Evolutionary conservation across 768 basidiomycete species (phyloP).

Genomic region (Phanerochaete sordida): DNA sequence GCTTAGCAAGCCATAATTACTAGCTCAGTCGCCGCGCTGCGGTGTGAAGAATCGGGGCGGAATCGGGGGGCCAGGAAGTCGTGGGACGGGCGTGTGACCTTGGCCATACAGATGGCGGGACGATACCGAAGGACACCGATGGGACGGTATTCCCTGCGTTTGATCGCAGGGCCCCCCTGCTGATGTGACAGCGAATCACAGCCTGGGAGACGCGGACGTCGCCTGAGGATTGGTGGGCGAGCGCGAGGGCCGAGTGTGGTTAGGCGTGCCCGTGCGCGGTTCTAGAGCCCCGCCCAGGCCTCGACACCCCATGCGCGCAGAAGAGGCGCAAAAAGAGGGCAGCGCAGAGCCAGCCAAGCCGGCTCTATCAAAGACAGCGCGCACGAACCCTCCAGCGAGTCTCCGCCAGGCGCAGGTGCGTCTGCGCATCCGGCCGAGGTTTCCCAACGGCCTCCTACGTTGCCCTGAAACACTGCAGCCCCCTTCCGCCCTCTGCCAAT

Average conservation of each 20-base stretch:
- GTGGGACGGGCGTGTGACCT: not conserved
- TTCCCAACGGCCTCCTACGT: not conserved
- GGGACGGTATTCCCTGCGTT: too few species aligned
- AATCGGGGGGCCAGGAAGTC: not conserved
- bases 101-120: not conserved
- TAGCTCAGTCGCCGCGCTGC: not conserved
- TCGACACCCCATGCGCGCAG: not conserved
- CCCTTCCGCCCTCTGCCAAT: not conserved
- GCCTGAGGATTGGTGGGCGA: too few species aligned
- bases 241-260: not conserved
- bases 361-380: not conserved
- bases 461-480: not conserved
- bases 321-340: not conserved
- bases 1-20: too few species aligned
- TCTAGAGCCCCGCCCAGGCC: not conserved
- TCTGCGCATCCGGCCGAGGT: not conserved
- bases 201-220: too few species aligned
- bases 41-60: not conserved
- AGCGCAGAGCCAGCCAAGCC: not conserved
- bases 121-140: not conserved
- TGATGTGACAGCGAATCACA: too few species aligned
- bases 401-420: not conserved
- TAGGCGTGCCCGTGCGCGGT: not conserved
- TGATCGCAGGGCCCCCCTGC: too few species aligned
- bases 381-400: not conserved